phyloP scores from a whole-genome alignment of 2,329 filamentous ascomycete genomes.

The Colletotrichum cuscutae region DNA sequence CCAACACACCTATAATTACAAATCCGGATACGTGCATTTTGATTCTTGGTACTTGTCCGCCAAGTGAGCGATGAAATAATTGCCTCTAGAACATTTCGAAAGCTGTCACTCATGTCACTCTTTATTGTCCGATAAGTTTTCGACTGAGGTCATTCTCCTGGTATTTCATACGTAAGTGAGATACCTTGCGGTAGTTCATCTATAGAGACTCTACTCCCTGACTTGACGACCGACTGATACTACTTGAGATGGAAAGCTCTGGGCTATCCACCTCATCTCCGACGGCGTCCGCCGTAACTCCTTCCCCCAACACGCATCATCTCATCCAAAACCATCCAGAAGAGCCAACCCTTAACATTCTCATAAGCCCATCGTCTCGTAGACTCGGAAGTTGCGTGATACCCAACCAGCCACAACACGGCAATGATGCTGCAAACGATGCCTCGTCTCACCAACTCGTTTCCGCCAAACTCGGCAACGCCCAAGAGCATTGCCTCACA shows the following conservation, averaged over 20 bases:
- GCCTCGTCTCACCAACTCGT: constrained; percentile 34
- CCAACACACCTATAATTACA: no score
- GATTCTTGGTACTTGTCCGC: no score
- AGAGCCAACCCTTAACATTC: constrained; percentile 36
- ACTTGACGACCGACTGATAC: no score
- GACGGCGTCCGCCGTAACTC: constrained; percentile 10
- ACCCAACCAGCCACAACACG: constrained; percentile 37
- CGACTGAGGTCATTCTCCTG: no score
- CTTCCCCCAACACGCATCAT: constrained; percentile 34
- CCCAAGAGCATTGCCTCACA: constrained; percentile 36
- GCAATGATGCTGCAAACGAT: constrained; percentile 34
- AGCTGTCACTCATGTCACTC: no score
- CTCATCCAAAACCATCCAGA: constrained; percentile 36
- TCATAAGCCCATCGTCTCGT: constrained; percentile 37
- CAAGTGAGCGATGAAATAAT: no score
- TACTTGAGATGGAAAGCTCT: no score
- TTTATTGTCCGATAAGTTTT: no score
- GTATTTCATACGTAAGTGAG: no score
- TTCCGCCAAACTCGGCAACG: constrained; percentile 38
- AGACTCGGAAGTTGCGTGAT: constrained; percentile 34
- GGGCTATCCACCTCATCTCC: neutral
- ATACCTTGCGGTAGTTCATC: accelerated
- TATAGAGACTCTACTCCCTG: no score
- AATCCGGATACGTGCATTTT: neutral
- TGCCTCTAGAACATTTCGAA: no score